Conservation (phyloP, 2,329 filamentous ascomycete genomes). For the Dactylella cylindrospora region DNA sequence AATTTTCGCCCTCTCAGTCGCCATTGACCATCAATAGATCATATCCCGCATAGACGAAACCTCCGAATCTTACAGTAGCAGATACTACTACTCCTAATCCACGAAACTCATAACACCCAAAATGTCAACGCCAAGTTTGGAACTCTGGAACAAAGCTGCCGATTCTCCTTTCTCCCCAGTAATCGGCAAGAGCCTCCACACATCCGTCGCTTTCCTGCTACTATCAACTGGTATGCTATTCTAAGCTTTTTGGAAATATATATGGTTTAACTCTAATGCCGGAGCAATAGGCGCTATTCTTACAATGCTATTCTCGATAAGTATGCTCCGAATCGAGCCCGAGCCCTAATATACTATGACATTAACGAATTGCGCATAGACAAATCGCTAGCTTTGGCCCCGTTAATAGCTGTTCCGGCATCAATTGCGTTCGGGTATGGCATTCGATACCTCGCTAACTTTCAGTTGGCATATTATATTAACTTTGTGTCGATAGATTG, state of each 20-base stretch:
- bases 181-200: conserved; percentile 72
- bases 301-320: conserved; percentile 79
- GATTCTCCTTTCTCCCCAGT: conserved; percentile 79
- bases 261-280: too few relatives aligned
- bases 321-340: conserved; percentile 59
- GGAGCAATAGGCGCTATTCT: conserved; percentile 62
- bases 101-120: conserved; percentile 48
- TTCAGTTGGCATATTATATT: not conserved
- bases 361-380: conserved; percentile 39
- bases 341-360: conserved; percentile 3
- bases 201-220: conserved; percentile 70
- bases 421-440: conserved; percentile 86
- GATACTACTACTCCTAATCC: not conserved
- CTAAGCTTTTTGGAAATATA: too few relatives aligned
- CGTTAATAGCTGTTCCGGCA: conserved; percentile 78
- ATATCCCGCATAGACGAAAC: not conserved
- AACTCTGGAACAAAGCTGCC: conserved; percentile 91
- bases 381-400: conserved; percentile 55
- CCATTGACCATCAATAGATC: not conserved
- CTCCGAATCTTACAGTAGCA: not conserved
- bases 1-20: not conserved
- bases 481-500: conserved; percentile 62
- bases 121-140: conserved; percentile 61
- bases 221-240: conserved; percentile 62
- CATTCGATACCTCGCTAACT: not conserved